Evolutionary conservation across 2,329 filamentous ascomycete species (phyloP).

Genomic region (Emmonsiellopsis sp.): DNA sequence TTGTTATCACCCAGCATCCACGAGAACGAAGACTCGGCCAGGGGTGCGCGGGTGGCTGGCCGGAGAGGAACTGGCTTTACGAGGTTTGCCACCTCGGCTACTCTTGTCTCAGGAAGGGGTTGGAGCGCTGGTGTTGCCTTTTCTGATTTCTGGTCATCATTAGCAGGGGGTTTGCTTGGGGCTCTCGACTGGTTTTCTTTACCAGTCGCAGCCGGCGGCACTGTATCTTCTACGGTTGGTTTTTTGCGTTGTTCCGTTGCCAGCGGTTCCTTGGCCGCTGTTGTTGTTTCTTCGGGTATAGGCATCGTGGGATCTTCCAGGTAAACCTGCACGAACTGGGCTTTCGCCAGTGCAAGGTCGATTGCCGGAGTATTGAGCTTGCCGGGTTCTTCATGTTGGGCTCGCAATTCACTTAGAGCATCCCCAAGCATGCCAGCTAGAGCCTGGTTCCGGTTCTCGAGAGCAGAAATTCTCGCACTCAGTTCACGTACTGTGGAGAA

Average conservation of each 20-base stretch:
- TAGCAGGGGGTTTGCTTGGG: not conserved
- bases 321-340: constrained; percentile 36
- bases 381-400: constrained; percentile 21
- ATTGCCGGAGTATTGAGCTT: constrained; percentile 5
- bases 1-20: constrained; percentile 42
- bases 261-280: not conserved
- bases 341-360: constrained; percentile 24
- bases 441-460: constrained; percentile 32
- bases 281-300: constrained; percentile 9
- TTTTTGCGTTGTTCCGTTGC: not conserved
- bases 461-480: constrained; percentile 22
- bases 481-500: constrained; percentile 17
- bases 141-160: not conserved
- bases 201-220: not conserved
- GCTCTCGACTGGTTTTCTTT: not conserved
- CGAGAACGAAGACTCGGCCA: constrained; percentile 40
- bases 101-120: not conserved
- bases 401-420: constrained; percentile 32
- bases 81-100: constrained; percentile 3
- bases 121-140: not conserved
- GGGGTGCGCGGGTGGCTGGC: constrained; percentile 27
- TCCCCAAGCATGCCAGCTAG: constrained; percentile 34
- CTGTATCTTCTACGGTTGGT: not conserved
- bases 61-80: constrained; percentile 17
- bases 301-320: constrained; percentile 32